Conservation (phyloP, 1,284 basidiomycete genomes). For the Ceratobasidium sp. region DNA sequence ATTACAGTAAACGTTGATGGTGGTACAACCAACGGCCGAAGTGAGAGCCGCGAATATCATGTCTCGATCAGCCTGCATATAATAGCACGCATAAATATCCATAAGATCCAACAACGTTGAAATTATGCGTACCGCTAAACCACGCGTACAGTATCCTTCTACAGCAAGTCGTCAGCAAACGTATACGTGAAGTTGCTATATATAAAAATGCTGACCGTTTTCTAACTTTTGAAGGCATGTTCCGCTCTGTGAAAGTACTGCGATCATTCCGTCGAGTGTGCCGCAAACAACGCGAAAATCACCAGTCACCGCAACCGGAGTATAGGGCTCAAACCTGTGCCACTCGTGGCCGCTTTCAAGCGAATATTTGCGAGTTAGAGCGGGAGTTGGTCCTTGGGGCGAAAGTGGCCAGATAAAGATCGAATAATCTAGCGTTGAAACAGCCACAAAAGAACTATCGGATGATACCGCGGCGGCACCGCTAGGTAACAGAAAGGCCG, state of each 20-base stretch:
- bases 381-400: neutral
- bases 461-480: neutral
- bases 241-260: neutral
- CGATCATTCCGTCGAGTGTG: neutral
- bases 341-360: neutral
- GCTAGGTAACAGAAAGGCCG: neutral
- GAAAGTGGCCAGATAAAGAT: neutral
- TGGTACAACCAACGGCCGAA: neutral
- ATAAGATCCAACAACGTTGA: neutral
- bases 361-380: neutral
- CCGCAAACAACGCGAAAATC: neutral
- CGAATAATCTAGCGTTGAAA: neutral
- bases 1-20: neutral
- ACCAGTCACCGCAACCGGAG: neutral
- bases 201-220: neutral
- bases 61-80: neutral
- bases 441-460: constrained; percentile 3
- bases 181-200: neutral
- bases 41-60: neutral
- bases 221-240: neutral
- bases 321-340: neutral
- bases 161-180: neutral
- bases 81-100: neutral
- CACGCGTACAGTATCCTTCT: neutral
- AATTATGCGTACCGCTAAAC: neutral